Base-by-base conservation (phyloP, 2,329 filamentous ascomycete species). In the Cercospora beticola region DNA sequence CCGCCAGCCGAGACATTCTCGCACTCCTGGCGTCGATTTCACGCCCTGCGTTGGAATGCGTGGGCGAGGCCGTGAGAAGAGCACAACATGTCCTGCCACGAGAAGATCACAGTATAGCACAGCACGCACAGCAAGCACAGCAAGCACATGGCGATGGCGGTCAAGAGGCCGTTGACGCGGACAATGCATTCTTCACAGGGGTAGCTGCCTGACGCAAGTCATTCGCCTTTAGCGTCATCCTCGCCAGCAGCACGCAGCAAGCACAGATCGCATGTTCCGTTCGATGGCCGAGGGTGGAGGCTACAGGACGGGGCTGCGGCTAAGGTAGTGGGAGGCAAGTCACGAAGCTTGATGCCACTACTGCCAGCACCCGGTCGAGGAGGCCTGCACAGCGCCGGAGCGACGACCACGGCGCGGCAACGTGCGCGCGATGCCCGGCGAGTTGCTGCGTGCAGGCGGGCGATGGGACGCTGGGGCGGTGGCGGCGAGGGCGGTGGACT, bases 231-330 rank as follows among this genome's bases (percentile, higher is more conserved):
- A 71, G 66, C 66, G 66, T 31, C 60, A 23, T 49, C 36, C 36
- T 56, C 28, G 33, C 33, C 14, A 40, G 33, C 33, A 40, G 33
- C 56, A 33, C 43, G 64, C 66, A 40, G 46, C 52, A 69, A 54
- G 74, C 74, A 75, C 74, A 70, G 73, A 72, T 71, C 74, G 63
- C 69, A 63, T 36, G 73, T 75, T 64, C 62, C 62, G 62, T 64
- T 74, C 73, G 64, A 69, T 40, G 57, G 56, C 66, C 66, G 66
- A 64, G 61, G 65, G 61, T 56, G 65, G 64, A 43, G 16, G n/a
- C 36, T 40, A 36, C 31, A 14, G 31, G 31, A 36, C 31, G 31
- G 31, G 31, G 31, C 31, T 36, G 33, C 33, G 33, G 33, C 33
- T 40, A 40, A 40, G 33, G 14, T 40, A 40, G 33, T 40, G 33